Evolutionary conservation across 805 yeast genomes (phyloP), one percentile per base, ranked within the genome.

Genomic region (Zygoascus ofunaensis): DNA sequence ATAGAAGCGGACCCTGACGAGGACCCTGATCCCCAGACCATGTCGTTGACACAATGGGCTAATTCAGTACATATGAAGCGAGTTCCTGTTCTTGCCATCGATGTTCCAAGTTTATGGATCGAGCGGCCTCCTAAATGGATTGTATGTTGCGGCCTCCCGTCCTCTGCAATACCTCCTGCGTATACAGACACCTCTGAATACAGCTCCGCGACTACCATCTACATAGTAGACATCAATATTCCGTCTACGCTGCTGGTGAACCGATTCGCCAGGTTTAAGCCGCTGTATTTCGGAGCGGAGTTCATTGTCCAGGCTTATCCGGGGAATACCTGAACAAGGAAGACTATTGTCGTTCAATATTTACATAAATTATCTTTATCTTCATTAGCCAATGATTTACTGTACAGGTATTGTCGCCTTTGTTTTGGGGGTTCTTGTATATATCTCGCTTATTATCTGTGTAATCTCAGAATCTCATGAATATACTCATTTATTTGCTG

Each of bases 1-100:
- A 37, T 37, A 21, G 41, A 37, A n/a, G 33, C 41, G 5, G 41
- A 37, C 17, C 33, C 41, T n/a, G 41, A 37, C 22, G 41, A 37
- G 24, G 41, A 37, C 20, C 15, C 22, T 12, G 41, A 37, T 15
- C 19, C 41, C 24, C 30, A 15, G 21, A 37, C 41, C 15, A 20
- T 21, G 20, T 26, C n/a, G 33, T 19, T 23, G 18, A 37, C 41
- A 23, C 30, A 37, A 8, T 37, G 41, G 41, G 41, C 33, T 7
- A 37, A 37, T 26, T 15, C 5, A 15, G 20, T 37, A 12, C 32
- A 37, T n/a, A 37, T 21, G 30, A 23, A 26, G 21, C 41, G 41
- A 4, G 41, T 37, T 10, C 41, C 41, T 3, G 23, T 37, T 3
- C 19, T 37, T n/a, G 15, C 41, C 5, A n/a, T 37, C 15, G 41